Evolutionary conservation across 1,139 yeast species (phyloP).

Genomic region (Yamadazyma dushanensis): DNA sequence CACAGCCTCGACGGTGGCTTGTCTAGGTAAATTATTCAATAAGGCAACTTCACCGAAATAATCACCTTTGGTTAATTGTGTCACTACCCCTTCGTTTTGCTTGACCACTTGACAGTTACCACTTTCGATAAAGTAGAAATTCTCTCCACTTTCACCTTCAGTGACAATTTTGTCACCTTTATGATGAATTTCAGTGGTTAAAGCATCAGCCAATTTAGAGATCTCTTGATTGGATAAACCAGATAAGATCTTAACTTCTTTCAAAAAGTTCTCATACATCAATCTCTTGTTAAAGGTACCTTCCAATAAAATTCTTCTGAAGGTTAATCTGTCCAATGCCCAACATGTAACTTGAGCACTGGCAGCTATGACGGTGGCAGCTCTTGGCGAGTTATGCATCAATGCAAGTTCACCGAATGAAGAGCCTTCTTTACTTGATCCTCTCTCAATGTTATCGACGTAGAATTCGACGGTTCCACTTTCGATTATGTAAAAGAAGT

Average conservation of each 20-base stretch:
- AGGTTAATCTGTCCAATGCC: conserved; percentile 93
- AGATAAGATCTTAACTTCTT: conserved; percentile 80
- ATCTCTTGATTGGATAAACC: conserved; percentile 78
- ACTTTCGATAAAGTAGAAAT: conserved; percentile 84
- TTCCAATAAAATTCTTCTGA: conserved; percentile 86
- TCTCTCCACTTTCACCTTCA: conserved; percentile 92
- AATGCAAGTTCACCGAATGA: conserved; percentile 96
- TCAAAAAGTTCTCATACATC: conserved; percentile 86
- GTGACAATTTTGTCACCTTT: conserved; percentile 74
- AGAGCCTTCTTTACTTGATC: conserved; percentile 77
- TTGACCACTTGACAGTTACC: conserved; percentile 78
- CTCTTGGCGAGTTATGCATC: conserved; percentile 97
- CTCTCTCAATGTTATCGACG: conserved; percentile 73
- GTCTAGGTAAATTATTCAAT: conserved; percentile 88
- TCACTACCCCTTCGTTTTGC: conserved; percentile 59
- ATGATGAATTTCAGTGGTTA: conserved; percentile 72
- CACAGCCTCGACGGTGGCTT: conserved; percentile 85
- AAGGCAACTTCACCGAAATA: conserved; percentile 96
- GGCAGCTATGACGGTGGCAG: conserved; percentile 86
- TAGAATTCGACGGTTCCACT: conserved; percentile 79
- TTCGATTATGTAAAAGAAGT: conserved; percentile 87
- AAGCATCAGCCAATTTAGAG: conserved; percentile 91
- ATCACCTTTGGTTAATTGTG: conserved; percentile 72
- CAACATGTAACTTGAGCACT: conserved; percentile 65
- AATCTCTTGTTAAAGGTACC: conserved; percentile 88